Percentiles rank a stretch among this genome's conserved stretches.
These are phyloP conservation scores for Sporothrix luriei DNA, from an alignment of 2,329 filamentous ascomycete species.

Conservation along the genomic window DNA sequence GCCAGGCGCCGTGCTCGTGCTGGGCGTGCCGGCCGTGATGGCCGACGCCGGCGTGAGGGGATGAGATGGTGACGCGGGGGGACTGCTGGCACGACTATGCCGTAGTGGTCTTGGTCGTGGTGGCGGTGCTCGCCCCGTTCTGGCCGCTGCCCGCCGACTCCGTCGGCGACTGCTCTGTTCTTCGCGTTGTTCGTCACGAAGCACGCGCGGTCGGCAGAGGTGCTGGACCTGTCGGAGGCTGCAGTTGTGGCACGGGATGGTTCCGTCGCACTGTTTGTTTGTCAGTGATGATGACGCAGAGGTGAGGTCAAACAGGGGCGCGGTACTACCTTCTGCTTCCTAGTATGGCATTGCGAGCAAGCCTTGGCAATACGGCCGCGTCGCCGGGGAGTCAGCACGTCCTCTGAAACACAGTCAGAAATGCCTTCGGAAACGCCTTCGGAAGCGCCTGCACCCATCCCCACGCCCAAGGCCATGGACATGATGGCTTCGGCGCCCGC, in stretches of 20 bases:
- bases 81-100: not conserved
- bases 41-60: not conserved
- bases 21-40: not conserved
- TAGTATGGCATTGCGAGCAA: slow-evolving; percentile 11
- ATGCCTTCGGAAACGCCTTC: no score
- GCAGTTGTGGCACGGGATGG: slow-evolving; percentile 19
- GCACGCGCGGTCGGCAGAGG: slow-evolving; percentile 4
- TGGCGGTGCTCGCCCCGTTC: not conserved
- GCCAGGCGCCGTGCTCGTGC: not conserved
- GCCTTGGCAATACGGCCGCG: slow-evolving; percentile 24
- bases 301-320: not conserved
- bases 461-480: slow-evolving; percentile 6
- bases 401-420: not conserved
- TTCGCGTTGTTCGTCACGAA: not conserved
- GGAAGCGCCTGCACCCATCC: not conserved
- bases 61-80: not conserved
- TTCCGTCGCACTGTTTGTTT: not conserved
- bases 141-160: not conserved
- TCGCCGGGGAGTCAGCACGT: slow-evolving; percentile 12
- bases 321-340: slow-evolving; percentile 19
- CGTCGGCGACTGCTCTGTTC: not conserved
- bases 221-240: not conserved
- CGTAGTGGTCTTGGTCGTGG: not conserved
- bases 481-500: slow-evolving; percentile 21
- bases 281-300: not conserved